phyloP scores from a whole-genome alignment of 495 filamentous ascomycete genomes.

The Hypoxylon subgilvum region DNA sequence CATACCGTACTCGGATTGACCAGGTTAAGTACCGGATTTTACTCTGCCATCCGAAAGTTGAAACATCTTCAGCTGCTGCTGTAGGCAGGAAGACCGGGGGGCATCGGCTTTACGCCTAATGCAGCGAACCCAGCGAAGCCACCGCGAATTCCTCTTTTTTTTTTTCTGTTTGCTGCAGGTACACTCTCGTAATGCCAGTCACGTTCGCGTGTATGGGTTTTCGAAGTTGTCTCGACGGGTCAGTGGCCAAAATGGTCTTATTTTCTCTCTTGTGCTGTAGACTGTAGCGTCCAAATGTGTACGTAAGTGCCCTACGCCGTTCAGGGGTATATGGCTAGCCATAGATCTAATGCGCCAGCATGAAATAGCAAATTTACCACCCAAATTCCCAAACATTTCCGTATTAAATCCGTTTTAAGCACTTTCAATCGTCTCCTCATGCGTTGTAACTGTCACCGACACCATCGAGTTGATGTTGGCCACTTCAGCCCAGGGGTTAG shows the following conservation, averaged over 20 bases:
- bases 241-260: not conserved
- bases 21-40: slow-evolving; percentile 7
- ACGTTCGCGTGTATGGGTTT: not conserved
- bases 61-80: slow-evolving; percentile 11
- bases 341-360: slow-evolving; percentile 26
- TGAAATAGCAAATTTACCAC: slow-evolving; percentile 11
- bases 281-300: not conserved
- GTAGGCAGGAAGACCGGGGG: slow-evolving; percentile 13
- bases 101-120: slow-evolving; percentile 11
- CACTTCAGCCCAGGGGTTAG: slow-evolving; percentile 39
- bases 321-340: slow-evolving; percentile 14
- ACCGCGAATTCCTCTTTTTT: not conserved
- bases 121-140: not conserved
- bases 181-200: not conserved
- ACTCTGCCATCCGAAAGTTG: slow-evolving; percentile 22
- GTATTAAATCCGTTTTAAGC: slow-evolving; percentile 6
- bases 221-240: too few species aligned
- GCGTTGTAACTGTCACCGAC: slow-evolving; percentile 32
- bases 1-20: slow-evolving; percentile 2
- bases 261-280: slow-evolving; percentile 9
- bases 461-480: slow-evolving; percentile 37
- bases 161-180: not conserved
- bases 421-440: slow-evolving; percentile 21
- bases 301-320: slow-evolving; percentile 20
- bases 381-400: slow-evolving; percentile 13